phyloP scores from a whole-genome alignment of 106 monocot species.

The Platanthera zijinensis region DNA sequence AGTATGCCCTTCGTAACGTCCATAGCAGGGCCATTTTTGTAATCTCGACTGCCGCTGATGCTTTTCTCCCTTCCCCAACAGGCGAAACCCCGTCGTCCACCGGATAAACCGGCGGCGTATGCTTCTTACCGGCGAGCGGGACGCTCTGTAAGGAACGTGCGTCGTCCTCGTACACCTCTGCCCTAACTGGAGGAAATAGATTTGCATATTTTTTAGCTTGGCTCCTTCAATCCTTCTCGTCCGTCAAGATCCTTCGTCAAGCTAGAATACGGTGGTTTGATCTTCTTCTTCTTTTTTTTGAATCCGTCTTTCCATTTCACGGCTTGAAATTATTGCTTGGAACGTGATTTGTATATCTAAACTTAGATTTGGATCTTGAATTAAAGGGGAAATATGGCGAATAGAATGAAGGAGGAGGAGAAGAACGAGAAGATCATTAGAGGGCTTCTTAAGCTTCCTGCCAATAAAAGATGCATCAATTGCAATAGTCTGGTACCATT shows the following conservation, averaged over 20 bases:
- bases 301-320: too few species aligned
- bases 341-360: background rate
- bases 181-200: background rate
- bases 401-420: conserved; percentile 81
- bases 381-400: conserved; percentile 38
- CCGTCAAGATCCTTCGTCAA: background rate
- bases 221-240: background rate
- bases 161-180: background rate
- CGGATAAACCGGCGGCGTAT: background rate
- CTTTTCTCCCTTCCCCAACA: too few species aligned
- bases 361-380: conserved; percentile 2
- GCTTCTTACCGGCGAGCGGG: background rate
- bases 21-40: too few species aligned
- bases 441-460: conserved; percentile 74
- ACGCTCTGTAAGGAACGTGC: background rate
- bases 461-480: conserved; percentile 74
- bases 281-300: background rate
- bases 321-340: background rate
- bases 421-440: conserved; percentile 88
- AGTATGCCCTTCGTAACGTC: too few species aligned
- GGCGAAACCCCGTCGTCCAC: background rate
- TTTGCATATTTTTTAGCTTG: background rate
- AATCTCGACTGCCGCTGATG: too few species aligned
- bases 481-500: conserved; percentile 74
- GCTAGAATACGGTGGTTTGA: background rate